Base-by-base conservation (phyloP, 129 eudicot species). In the Tanacetum coccineum region DNA sequence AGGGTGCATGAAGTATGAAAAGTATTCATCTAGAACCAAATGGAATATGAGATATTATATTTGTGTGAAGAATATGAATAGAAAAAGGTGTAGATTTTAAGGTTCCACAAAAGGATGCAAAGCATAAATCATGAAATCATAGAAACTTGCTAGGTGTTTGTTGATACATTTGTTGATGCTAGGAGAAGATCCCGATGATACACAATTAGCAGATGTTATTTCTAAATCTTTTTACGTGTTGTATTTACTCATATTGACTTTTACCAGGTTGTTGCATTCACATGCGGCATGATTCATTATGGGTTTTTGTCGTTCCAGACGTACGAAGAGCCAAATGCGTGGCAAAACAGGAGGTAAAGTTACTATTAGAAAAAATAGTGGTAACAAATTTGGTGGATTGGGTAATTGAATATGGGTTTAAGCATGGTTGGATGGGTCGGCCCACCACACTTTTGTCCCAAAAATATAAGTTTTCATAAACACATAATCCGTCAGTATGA, bases 191-290 rank as follows among this genome's bases (percentile, higher is more conserved):
- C n/a, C n/a, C n/a, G n/a, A n/a, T n/a, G n/a, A n/a, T n/a, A n/a
- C n/a, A n/a, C n/a, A n/a, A n/a, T n/a, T n/a, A n/a, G n/a, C n/a
- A n/a, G n/a, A n/a, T n/a, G n/a, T n/a, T n/a, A 22, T 22, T 22
- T 22, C 25, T 22, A 22, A 0, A 22, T 22, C 25, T 66, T 66
- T 15, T 26, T 18, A 17, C 22, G 30, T n/a, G 36, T 11, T 19
- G 42, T 12, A 56, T 69, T 75, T 20, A 17, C 18, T 52, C 19
- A 7, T 68, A 10, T 65, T 46, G 20, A 30, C 19, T 70, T 45
- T 72, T 45, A 66, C 69, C 85, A 91, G 98, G 90, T 65, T 73
- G 95, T 91, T 61, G 88, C 98, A 20, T 87, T 91, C 72, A 64
- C 77, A 19, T 85, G 87, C n/a, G 94, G 98, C 77, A 59, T 80